phyloP scores from a whole-genome alignment of 805 yeast genomes.

The Saturnispora serradocipensis region DNA sequence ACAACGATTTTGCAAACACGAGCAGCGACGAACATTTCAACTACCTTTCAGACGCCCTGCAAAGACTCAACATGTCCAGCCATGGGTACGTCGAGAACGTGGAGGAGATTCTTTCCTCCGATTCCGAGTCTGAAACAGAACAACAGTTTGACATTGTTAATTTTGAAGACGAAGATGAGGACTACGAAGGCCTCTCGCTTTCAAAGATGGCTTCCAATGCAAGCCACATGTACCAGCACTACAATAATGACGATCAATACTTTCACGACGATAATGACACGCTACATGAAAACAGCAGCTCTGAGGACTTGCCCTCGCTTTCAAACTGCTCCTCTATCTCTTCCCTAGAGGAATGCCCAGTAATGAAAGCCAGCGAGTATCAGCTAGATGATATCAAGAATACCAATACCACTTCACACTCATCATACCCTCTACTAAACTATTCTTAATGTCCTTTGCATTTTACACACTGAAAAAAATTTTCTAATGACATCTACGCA shows the following conservation, averaged over 20 bases:
- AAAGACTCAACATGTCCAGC: background rate
- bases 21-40: background rate
- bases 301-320: conserved; percentile 2
- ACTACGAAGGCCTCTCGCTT: background rate
- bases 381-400: background rate
- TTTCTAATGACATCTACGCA: background rate
- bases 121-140: conserved; percentile 2
- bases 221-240: conserved; percentile 5
- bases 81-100: conserved; percentile 1
- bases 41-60: background rate
- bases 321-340: conserved; percentile 4
- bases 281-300: background rate
- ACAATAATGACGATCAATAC: conserved; percentile 2
- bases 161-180: conserved; percentile 4
- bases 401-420: background rate
- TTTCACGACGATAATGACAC: conserved; percentile 1
- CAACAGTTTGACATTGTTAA: background rate
- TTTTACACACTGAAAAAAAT: background rate
- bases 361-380: background rate
- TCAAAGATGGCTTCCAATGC: conserved; percentile 1
- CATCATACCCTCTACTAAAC: background rate
- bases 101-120: conserved; percentile 4
- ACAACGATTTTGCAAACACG: background rate
- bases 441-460: background rate
- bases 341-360: conserved; percentile 3